Conservation (phyloP, 331 rosid genomes). For the Acacia pycnantha region DNA sequence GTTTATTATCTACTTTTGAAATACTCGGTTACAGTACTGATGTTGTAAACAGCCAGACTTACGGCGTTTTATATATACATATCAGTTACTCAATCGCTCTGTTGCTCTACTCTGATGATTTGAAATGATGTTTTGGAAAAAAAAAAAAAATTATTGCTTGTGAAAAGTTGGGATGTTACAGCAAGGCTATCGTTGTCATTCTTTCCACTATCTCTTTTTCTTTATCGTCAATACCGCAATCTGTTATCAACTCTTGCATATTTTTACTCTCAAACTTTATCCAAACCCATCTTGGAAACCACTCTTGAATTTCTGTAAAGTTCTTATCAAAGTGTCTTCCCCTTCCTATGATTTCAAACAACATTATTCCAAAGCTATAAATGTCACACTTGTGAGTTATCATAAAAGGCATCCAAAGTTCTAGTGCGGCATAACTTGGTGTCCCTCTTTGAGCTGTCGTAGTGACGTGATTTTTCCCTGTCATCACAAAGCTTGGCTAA, state of each 20-base stretch:
- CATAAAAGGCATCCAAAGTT: constrained; percentile 47
- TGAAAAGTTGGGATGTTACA: too few species aligned
- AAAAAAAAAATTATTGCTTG: too few species aligned
- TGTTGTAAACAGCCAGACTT: too few species aligned
- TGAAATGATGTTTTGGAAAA: too few species aligned
- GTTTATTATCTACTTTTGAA: too few species aligned
- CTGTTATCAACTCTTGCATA: neutral
- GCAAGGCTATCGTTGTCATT: neutral
- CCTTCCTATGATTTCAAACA: neutral
- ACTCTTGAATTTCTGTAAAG: constrained; percentile 29
- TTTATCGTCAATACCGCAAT: neutral
- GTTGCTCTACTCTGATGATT: too few species aligned
- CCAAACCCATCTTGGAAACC: constrained; percentile 48
- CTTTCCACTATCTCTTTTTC: neutral
- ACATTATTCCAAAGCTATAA: constrained; percentile 49
- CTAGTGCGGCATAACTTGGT: constrained; percentile 36
- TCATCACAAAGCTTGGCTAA: too few species aligned
- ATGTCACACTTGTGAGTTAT: constrained; percentile 55
- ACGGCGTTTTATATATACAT: too few species aligned
- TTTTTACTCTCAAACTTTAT: constrained; percentile 31
- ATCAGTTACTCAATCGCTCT: too few species aligned
- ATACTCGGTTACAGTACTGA: too few species aligned
- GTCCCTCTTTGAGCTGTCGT: constrained; percentile 49
- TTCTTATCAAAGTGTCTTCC: constrained; percentile 24
- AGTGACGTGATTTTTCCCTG: neutral